phyloP scores from a whole-genome alignment of 495 filamentous ascomycete genomes.

The Paragyromitra xinjiangensis region DNA sequence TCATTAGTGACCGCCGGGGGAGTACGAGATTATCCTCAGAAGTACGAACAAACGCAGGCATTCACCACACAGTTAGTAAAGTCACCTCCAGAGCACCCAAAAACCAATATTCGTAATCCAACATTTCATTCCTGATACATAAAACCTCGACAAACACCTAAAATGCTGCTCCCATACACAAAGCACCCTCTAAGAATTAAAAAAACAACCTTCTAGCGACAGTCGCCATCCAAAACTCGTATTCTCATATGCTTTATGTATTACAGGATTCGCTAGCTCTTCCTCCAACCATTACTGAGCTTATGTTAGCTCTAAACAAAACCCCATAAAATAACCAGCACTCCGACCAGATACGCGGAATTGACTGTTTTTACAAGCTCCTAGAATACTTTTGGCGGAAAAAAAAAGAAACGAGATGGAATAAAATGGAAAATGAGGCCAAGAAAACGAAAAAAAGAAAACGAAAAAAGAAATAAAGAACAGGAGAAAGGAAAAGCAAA shows the following conservation, averaged over 20 bases:
- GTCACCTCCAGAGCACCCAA: too few relatives aligned
- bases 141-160: neutral
- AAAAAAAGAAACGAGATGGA: neutral
- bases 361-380: conserved; percentile 19
- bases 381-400: neutral
- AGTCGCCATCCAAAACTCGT: neutral
- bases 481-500: neutral
- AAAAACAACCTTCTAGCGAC: neutral
- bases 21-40: too few relatives aligned
- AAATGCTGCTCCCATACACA: neutral
- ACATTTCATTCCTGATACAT: neutral
- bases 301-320: neutral
- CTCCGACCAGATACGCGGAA: conserved; percentile 16
- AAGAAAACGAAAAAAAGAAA: neutral
- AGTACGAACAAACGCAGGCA: too few relatives aligned
- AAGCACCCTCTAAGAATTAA: neutral
- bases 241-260: conserved; percentile 6
- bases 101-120: too few relatives aligned
- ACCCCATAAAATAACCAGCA: neutral
- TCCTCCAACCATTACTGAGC: neutral
- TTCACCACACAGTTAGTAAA: too few relatives aligned
- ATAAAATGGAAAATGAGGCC: too few relatives aligned
- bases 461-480: neutral
- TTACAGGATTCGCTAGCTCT: neutral
- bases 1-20: too few relatives aligned